phyloP scores from a whole-genome alignment of 2,329 filamentous ascomycete genomes.

The Aureobasidium sp. region DNA sequence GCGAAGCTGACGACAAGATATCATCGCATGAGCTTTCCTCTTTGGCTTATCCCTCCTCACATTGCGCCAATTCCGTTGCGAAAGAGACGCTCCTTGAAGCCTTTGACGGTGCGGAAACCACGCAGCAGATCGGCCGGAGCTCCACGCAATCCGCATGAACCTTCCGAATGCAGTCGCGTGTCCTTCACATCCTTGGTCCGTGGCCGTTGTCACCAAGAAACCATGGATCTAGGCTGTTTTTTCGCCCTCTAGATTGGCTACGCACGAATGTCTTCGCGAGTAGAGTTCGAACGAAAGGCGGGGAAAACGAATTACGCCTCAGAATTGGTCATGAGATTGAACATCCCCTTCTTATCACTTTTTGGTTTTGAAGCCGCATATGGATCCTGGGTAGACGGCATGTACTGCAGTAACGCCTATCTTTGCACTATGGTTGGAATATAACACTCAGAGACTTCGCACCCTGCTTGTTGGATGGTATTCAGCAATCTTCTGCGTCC shows the following conservation, averaged over 20 bases:
- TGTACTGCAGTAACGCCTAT: slow-evolving; percentile 14
- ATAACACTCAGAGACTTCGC: not conserved
- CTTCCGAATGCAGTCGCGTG: not conserved
- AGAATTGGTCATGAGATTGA: slow-evolving; percentile 15
- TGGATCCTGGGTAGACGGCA: not conserved
- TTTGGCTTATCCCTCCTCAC: not conserved
- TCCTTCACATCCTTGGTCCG: not conserved
- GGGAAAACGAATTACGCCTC: slow-evolving; percentile 4
- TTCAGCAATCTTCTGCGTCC: not conserved
- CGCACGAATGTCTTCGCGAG: not conserved
- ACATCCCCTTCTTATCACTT: slow-evolving; percentile 12
- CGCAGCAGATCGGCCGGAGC: not conserved
- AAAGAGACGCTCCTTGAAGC: not conserved
- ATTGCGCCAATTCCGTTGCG: not conserved
- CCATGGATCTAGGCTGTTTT: not conserved
- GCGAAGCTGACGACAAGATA: not conserved
- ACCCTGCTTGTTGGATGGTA: not conserved
- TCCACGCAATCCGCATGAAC: slow-evolving; percentile 8
- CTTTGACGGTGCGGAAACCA: not conserved
- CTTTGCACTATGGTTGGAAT: not conserved
- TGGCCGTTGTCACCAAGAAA: slow-evolving; percentile 4
- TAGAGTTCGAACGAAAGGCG: not conserved
- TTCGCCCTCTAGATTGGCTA: not conserved
- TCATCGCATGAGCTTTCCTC: not conserved
- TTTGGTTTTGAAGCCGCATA: not conserved